Percentiles rank a stretch among this genome's conserved stretches.
Evolutionary conservation across 2,329 filamentous ascomycete genomes (phyloP).

Genomic region (Lasiodiplodia sp.): DNA sequence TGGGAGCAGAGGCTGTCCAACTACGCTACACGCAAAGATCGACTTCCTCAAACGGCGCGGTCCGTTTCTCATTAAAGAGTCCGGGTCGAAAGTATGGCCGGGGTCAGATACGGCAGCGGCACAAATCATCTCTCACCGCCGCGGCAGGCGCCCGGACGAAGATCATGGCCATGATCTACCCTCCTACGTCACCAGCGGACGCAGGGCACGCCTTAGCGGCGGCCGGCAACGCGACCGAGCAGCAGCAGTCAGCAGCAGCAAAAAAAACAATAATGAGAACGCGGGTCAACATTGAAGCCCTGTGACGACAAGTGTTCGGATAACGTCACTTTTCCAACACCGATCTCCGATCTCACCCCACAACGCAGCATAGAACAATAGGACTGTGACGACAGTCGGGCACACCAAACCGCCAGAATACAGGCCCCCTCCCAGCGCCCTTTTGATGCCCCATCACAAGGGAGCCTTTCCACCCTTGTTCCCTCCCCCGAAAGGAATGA

Average conservation of each 20-base stretch:
- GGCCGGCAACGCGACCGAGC: not conserved
- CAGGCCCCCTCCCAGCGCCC: not conserved
- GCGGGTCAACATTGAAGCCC: not conserved
- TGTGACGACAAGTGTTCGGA: not conserved
- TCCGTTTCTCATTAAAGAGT: no score
- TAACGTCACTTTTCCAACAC: not conserved
- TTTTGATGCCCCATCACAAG: not conserved
- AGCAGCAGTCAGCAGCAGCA: not conserved
- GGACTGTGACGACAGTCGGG: not conserved
- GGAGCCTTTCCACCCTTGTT: not conserved
- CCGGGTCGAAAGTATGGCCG: no score
- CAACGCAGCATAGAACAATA: not conserved
- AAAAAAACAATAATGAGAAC: not conserved
- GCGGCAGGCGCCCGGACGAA: not conserved
- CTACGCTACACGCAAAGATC: not conserved
- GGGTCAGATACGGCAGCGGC: not conserved
- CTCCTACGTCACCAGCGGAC: not conserved
- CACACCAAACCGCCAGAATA: not conserved
- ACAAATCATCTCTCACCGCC: not conserved
- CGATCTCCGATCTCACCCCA: conserved; percentile 1
- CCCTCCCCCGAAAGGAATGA: not conserved
- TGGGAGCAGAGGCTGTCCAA: not conserved
- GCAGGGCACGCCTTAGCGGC: not conserved
- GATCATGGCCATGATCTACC: not conserved
- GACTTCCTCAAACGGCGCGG: no score